Conservation (phyloP, 805 yeast genomes). For the Metschnikowia cerradonensis region DNA sequence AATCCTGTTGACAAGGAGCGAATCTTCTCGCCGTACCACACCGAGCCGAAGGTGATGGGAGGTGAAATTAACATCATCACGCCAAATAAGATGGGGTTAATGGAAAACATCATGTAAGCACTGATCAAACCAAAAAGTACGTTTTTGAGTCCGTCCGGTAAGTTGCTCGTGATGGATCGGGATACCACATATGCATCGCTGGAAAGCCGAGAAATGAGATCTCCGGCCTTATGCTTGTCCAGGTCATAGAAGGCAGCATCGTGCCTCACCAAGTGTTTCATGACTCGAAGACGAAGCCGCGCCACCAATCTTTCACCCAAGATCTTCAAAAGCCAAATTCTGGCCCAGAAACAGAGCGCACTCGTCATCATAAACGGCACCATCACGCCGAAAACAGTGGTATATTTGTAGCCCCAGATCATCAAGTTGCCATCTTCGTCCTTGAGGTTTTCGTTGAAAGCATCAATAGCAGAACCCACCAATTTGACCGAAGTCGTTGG, state of each 20-base stretch:
- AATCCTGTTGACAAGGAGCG: conserved; percentile 37
- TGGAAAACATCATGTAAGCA: conserved; percentile 43
- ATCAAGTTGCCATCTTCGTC: conserved; percentile 38
- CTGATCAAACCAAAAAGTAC: conserved; percentile 39
- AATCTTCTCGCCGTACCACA: conserved; percentile 43
- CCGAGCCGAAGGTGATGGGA: conserved; percentile 43
- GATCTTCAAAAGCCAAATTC: conserved; percentile 38
- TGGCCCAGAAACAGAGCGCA: conserved; percentile 45
- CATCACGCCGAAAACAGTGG: conserved; percentile 39
- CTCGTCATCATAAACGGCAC: conserved; percentile 41
- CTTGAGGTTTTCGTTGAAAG: conserved; percentile 30
- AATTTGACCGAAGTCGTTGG: conserved; percentile 42
- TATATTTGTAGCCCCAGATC: conserved; percentile 43
- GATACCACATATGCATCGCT: conserved; percentile 46
- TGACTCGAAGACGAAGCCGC: conserved; percentile 36
- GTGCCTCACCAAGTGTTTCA: conserved; percentile 41
- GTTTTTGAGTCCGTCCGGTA: conserved; percentile 44
- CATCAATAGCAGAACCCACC: conserved; percentile 43
- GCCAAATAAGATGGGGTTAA: conserved; percentile 40
- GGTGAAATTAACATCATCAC: conserved; percentile 44
- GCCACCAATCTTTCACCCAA: conserved; percentile 45
- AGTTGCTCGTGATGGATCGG: conserved; percentile 38
- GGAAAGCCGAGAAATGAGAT: conserved; percentile 40
- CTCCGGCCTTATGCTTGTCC: conserved; percentile 45
- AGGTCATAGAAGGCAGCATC: conserved; percentile 40